Evolutionary conservation across 805 yeast genomes (phyloP).

Genomic region (Saccharomyces paradoxus): DNA sequence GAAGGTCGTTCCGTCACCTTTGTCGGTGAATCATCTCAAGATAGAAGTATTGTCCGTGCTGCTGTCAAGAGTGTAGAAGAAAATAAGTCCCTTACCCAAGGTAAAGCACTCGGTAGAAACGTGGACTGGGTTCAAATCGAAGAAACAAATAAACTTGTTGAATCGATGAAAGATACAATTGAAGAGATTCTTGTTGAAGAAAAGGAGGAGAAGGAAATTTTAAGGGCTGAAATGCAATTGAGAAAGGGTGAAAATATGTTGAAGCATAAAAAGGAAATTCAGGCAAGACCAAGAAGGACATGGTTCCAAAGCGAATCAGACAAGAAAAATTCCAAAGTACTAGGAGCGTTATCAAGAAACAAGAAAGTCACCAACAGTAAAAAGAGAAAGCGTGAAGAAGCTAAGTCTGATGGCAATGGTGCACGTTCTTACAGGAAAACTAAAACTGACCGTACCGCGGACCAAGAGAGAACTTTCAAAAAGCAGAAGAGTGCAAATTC

Average conservation of each 20-base stretch:
- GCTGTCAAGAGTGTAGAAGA: constrained; percentile 65
- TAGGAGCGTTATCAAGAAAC: constrained; percentile 38
- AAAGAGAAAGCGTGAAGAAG: constrained; percentile 65
- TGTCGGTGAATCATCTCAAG: constrained; percentile 86
- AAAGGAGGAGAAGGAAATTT: constrained; percentile 75
- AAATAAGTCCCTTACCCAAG: constrained; percentile 31
- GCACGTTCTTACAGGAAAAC: constrained; percentile 73
- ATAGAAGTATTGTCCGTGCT: constrained; percentile 82
- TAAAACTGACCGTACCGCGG: constrained; percentile 52
- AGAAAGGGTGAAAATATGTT: constrained; percentile 78
- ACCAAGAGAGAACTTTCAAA: constrained; percentile 37
- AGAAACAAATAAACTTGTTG: constrained; percentile 52
- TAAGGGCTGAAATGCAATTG: constrained; percentile 86
- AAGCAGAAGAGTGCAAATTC: constrained; percentile 26
- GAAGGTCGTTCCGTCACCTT: constrained; percentile 88
- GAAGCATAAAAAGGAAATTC: constrained; percentile 72
- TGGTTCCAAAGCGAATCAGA: constrained; percentile 73
- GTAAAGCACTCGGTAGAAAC: constrained; percentile 75
- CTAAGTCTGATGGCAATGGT: constrained; percentile 38
- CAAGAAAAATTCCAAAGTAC: constrained; percentile 32
- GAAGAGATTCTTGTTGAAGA: constrained; percentile 82
- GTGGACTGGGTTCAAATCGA: constrained; percentile 89
- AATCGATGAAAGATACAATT: constrained; percentile 48
- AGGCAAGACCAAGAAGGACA: constrained; percentile 86
- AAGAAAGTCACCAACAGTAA: constrained; percentile 50